These are phyloP conservation scores for Fomitopsis betulina DNA, from an alignment of 1,284 basidiomycete species.

Conservation along the genomic window DNA sequence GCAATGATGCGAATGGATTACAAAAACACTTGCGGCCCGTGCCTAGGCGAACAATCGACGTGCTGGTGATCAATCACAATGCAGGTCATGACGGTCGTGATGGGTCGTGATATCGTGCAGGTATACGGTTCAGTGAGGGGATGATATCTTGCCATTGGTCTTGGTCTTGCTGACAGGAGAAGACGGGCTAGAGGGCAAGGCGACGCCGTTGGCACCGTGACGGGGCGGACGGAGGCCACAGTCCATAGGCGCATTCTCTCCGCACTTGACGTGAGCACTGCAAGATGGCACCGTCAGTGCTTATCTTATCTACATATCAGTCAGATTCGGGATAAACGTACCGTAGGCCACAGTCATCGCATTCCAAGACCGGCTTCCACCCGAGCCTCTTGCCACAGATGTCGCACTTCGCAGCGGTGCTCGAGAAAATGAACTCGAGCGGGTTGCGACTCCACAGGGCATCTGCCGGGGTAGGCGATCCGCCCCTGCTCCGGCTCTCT, in stretches of 20 bases:
- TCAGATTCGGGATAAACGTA: constrained; percentile 36
- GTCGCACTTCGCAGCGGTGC: constrained; percentile 73
- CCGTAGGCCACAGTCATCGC: constrained; percentile 83
- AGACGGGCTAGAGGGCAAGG: neutral
- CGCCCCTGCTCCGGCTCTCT: constrained; percentile 19
- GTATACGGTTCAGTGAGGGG: neutral
- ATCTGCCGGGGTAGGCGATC: constrained; percentile 28
- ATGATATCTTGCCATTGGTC: constrained; percentile 3
- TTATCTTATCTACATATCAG: no score
- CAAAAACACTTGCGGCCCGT: neutral
- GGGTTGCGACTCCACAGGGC: constrained; percentile 70
- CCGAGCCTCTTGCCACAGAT: constrained; percentile 79
- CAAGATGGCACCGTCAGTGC: no score
- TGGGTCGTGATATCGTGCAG: neutral
- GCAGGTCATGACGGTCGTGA: constrained; percentile 2
- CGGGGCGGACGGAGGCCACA: constrained; percentile 7
- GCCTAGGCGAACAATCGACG: neutral
- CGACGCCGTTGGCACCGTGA: neutral
- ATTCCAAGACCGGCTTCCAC: constrained; percentile 80
- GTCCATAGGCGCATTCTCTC: constrained; percentile 11
- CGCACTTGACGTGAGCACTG: constrained; percentile 10
- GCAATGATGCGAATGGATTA: neutral
- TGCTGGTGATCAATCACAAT: neutral
- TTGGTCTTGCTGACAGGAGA: constrained; percentile 7
- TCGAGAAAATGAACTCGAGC: constrained; percentile 72